A percentile compares a stretch with the other conserved stretches of the same genome.
Conservation (phyloP, 73 alveolate genomes). For the Breviolum minutum region DNA sequence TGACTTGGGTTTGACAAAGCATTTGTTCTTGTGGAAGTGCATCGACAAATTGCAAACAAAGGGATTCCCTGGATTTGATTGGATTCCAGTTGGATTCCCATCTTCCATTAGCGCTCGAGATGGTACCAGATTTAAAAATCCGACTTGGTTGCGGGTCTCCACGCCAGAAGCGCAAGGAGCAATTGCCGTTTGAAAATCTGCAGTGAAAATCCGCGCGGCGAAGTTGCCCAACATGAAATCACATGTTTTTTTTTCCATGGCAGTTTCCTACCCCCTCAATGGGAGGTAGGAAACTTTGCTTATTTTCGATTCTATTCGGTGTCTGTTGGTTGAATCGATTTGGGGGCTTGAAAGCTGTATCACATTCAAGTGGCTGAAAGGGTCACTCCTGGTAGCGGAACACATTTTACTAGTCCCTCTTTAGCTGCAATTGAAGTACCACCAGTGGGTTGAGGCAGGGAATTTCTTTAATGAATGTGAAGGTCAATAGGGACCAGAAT, state of each 20-base stretch:
- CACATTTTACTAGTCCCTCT: background rate
- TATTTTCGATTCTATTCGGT: background rate
- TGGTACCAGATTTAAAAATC: background rate
- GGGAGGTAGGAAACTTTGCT: background rate
- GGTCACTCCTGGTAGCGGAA: conserved; percentile 3
- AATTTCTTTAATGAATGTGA: no score
- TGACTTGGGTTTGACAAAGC: no score
- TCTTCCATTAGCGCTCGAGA: conserved; percentile 36
- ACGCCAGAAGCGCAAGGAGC: conserved; percentile 12
- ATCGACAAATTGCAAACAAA: no score
- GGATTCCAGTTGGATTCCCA: background rate
- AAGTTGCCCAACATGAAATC: background rate
- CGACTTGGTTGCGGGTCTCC: background rate
- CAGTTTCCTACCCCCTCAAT: background rate
- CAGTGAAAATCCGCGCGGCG: background rate
- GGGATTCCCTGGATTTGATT: no score
- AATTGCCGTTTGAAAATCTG: conserved; percentile 6
- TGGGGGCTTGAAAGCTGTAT: conserved; percentile 7
- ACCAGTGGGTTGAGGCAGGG: no score
- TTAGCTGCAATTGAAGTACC: background rate
- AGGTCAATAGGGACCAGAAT: no score
- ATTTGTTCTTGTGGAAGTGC: no score
- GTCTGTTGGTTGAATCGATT: background rate
- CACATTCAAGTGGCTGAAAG: background rate
- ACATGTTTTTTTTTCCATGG: background rate